Conservation (phyloP, 2,329 filamentous ascomycete genomes). For the Corynespora cassiicola region DNA sequence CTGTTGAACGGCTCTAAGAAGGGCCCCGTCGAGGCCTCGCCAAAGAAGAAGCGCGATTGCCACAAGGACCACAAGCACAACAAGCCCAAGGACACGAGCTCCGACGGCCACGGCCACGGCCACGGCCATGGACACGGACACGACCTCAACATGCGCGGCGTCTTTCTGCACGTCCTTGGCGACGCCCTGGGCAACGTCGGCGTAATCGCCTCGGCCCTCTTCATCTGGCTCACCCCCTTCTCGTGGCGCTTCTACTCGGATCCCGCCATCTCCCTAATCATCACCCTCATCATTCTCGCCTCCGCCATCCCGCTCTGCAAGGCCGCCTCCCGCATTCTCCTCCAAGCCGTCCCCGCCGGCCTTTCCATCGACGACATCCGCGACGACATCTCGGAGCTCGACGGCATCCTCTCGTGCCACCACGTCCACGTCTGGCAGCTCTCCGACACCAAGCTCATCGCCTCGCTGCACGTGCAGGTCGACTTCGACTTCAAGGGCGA, state of each 20-base stretch:
- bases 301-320: slow-evolving; percentile 80
- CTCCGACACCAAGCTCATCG: slow-evolving; percentile 91
- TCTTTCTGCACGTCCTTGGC: slow-evolving; percentile 75
- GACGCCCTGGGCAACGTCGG: slow-evolving; percentile 87
- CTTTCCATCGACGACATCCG: slow-evolving; percentile 89
- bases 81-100: slow-evolving; percentile 75
- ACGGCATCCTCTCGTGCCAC: slow-evolving; percentile 88
- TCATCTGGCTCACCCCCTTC: slow-evolving; percentile 91
- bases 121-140: slow-evolving; percentile 76
- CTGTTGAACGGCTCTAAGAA: slow-evolving; percentile 43
- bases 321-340: slow-evolving; percentile 83
- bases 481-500: slow-evolving; percentile 87
- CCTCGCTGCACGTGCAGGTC: slow-evolving; percentile 91
- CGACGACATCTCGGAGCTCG: slow-evolving; percentile 84
- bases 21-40: slow-evolving; percentile 27
- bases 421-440: slow-evolving; percentile 98
- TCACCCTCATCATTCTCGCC: slow-evolving; percentile 77
- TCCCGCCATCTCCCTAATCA: slow-evolving; percentile 89
- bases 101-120: slow-evolving; percentile 61
- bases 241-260: slow-evolving; percentile 86
- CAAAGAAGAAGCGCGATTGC: slow-evolving; percentile 32
- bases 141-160: slow-evolving; percentile 92
- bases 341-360: slow-evolving; percentile 91
- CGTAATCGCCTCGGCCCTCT: slow-evolving; percentile 80
- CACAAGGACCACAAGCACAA: slow-evolving; percentile 83